Conservation (phyloP, 2,329 filamentous ascomycete genomes). For the Aspergillus puulaauensis region DNA sequence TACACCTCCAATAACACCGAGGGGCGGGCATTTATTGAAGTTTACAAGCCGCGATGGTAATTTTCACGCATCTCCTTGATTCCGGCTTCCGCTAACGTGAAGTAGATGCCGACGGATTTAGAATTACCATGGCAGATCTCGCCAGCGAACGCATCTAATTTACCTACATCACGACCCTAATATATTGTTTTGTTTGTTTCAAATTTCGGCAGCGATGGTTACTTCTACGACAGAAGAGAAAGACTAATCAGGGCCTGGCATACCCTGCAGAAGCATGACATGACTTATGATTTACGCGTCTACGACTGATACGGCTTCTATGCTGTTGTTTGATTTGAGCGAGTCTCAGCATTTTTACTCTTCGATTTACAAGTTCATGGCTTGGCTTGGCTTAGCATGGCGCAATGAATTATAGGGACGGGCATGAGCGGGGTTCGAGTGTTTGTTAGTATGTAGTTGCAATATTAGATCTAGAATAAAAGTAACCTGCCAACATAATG, state of each 20-base stretch:
- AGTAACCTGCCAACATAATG: slow-evolving; percentile 4
- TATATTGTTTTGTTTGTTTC: neutral
- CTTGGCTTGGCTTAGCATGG: slow-evolving; percentile 9
- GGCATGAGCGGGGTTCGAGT: neutral
- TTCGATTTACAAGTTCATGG: neutral
- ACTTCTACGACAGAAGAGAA: neutral
- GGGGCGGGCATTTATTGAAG: slow-evolving; percentile 41
- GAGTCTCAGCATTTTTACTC: neutral
- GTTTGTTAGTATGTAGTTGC: neutral
- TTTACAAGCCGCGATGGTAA: slow-evolving; percentile 37
- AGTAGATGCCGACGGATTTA: slow-evolving; percentile 41
- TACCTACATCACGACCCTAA: neutral
- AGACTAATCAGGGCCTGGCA: neutral
- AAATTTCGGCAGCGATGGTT: neutral
- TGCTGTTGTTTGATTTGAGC: slow-evolving; percentile 18
- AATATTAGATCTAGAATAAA: slow-evolving; percentile 7
- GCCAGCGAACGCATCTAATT: slow-evolving; percentile 3
- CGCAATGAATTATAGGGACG: slow-evolving; percentile 1
- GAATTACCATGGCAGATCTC: slow-evolving; percentile 33
- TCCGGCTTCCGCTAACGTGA: slow-evolving; percentile 10
- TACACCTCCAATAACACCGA: slow-evolving; percentile 34
- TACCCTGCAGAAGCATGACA: slow-evolving; percentile 11
- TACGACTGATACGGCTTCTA: slow-evolving; percentile 20
- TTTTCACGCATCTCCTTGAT: slow-evolving; percentile 1
- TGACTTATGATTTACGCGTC: slow-evolving; percentile 8